Base-by-base conservation (phyloP, 1,139 yeast species). In the Blastobotrys arbuscula region DNA sequence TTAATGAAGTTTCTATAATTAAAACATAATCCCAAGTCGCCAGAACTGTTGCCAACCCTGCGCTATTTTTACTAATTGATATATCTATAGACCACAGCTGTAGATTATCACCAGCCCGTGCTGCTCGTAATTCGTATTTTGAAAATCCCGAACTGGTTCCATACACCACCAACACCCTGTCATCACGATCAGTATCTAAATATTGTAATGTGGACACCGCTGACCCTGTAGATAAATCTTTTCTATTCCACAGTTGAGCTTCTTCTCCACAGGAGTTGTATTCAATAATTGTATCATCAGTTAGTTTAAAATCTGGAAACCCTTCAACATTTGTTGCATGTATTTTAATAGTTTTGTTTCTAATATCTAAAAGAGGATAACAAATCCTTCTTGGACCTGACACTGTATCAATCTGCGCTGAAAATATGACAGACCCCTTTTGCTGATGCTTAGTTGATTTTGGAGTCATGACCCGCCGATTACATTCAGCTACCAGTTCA, bases 401-500 rank as follows among this genome's bases (percentile, higher is more conserved):
- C 12, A 13, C 23, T 16, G 45, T 26, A 34, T 42, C 38, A 10
- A 42, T 26, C 26, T 42, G 45, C 1, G 40, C 45, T 5, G 40
- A 18, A 19, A 42, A 42, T 2, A 36, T 34, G 8, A 42, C 40
- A n/a, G 20, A 20, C 18, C 40, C 40, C 3, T 24, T 18, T 26
- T 42, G 16, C 12, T 28, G 24, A 35, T 42, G 45, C 35, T 35
- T 23, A 15, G 20, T 20, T 10, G 45, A 42, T 15, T 36, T 39
- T 6, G 45, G 45, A 8, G 39, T 35, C 10, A 19, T 24, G 10
- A 24, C 24, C 18, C 39, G 33, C 15, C 45, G 33, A 39, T 42
- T 42, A 36, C 6, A 42, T 42, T 42, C 45, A 2, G 45, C 40
- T 4, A 42, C 35, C 24, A 36, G 9, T 12, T 30, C 40, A 24